phyloP scores from a whole-genome alignment of 1,284 basidiomycete species.

The Melampsora americana region DNA sequence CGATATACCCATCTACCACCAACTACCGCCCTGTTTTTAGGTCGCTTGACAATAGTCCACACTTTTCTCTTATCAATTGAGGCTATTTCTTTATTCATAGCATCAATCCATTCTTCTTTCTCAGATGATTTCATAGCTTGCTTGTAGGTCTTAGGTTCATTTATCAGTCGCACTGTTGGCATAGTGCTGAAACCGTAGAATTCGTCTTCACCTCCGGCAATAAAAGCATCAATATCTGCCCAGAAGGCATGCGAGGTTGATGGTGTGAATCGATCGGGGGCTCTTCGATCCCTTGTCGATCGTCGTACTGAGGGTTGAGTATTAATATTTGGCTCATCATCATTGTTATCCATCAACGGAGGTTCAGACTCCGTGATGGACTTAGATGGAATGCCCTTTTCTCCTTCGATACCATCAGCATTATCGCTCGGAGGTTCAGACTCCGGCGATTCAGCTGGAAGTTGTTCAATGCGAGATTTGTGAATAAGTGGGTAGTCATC shows the following conservation, averaged over 20 bases:
- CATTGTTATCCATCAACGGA: not conserved
- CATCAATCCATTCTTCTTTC: too few species aligned
- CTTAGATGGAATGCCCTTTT: not conserved
- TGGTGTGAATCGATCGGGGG: not conserved
- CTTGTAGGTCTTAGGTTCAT: too few species aligned
- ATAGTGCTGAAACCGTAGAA: too few species aligned
- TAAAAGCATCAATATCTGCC: not conserved
- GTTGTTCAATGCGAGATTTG: too few species aligned
- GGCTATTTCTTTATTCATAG: too few species aligned
- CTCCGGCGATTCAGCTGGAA: too few species aligned
- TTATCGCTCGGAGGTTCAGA: too few species aligned
- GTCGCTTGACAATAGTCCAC: too few species aligned
- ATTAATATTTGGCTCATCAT: too few species aligned
- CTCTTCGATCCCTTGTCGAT: not conserved
- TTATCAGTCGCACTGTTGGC: too few species aligned
- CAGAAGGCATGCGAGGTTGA: not conserved
- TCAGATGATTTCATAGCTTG: too few species aligned
- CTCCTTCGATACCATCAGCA: not conserved
- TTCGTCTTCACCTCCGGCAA: not conserved
- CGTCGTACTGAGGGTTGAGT: not conserved
- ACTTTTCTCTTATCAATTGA: too few species aligned
- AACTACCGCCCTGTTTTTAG: not conserved
- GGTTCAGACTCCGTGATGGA: not conserved
- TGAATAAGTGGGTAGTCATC: not conserved
- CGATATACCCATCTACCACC: conserved; percentile 30